Evolutionary conservation across 2,329 filamentous ascomycete species (phyloP).

Genomic region (Xylaria arbuscula): DNA sequence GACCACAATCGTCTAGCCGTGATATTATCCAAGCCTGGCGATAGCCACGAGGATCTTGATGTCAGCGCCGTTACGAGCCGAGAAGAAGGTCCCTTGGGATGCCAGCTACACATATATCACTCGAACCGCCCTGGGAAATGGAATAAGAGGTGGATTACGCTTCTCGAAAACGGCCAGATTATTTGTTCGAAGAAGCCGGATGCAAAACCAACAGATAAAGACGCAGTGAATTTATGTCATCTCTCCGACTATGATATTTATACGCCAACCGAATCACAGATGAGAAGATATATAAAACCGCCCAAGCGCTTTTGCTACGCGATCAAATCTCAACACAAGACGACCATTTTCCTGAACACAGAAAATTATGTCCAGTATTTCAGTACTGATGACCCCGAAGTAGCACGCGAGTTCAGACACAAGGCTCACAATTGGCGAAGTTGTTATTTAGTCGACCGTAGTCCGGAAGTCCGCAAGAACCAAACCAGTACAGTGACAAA

Average conservation of each 20-base stretch:
- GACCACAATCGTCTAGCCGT: conserved; percentile 79
- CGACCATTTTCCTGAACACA: conserved; percentile 81
- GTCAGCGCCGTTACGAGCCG: conserved; percentile 69
- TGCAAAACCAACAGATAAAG: conserved; percentile 71
- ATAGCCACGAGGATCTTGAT: conserved; percentile 72
- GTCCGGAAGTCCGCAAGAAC: conserved; percentile 54
- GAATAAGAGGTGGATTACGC: conserved; percentile 83
- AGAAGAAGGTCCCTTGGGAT: conserved; percentile 70
- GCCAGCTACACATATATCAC: conserved; percentile 79
- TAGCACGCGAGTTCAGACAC: conserved; percentile 76
- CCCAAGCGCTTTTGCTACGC: conserved; percentile 89
- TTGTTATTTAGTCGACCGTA: conserved; percentile 86
- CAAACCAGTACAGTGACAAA: conserved; percentile 46
- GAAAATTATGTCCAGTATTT: conserved; percentile 95
- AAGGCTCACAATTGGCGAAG: conserved; percentile 85
- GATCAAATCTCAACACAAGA: conserved; percentile 92
- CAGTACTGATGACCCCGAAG: conserved; percentile 75
- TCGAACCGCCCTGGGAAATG: conserved; percentile 86
- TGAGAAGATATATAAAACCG: conserved; percentile 77
- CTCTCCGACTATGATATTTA: conserved; percentile 95
- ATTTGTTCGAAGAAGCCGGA: conserved; percentile 75
- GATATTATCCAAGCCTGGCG: conserved; percentile 65
- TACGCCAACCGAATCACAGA: conserved; percentile 74
- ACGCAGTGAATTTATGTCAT: conserved; percentile 79
- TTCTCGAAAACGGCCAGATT: conserved; percentile 79